Base-by-base conservation (phyloP, 208 protist genomes). In the Angomonas deanei region DNA sequence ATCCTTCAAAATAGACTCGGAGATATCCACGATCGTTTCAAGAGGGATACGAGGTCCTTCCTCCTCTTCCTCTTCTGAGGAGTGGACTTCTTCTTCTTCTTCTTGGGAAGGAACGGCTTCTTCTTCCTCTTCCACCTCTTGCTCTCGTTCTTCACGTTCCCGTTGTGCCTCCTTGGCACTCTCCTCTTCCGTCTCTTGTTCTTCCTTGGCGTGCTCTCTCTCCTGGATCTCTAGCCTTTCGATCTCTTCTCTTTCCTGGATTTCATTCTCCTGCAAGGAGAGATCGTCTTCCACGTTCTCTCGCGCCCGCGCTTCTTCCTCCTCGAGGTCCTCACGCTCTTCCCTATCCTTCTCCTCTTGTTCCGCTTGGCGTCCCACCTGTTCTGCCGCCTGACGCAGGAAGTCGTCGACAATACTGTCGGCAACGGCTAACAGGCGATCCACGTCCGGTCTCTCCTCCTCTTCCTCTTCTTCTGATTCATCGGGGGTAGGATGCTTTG, bases 311-410 rank as follows among this genome's bases (percentile, higher is more conserved):
- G 10, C 32, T 21, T 61, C 26, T 34, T 28, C 52, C 21, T 58
- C 52, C 8, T 58, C 59, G 3, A 26, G 56, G 3, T 15, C 58
- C 23, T 71, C 48, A 10, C 4, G 48, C 46, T 71, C 42, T 39
- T 56, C 58, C 55, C 36, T 26, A 23, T 34, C 30, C 10, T 23
- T 33, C 31, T 34, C 10, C 55, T 60, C 30, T 17, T 46, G 17
- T 56, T 70, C 33, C 28, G 27, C 53, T 24, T 68, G 6, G n/a
- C 27, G 47, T 62, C 49, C 13, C n/a, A n/a, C n/a, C 42, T 55
- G 48, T 68, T 38, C 33, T 38, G 30, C 26, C 13, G 38, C 64
- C n/a, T 61, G 36, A n/a, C 36, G 36, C 8, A 42, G 36, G 15
- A 42, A 42, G 36, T 42, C 36, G 15, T 42, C 15, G 11, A 42